Evolutionary conservation across 352 stramenopile species (phyloP), one percentile per base, ranked within the genome.

Genomic region (Nothophytophthora sp.): DNA sequence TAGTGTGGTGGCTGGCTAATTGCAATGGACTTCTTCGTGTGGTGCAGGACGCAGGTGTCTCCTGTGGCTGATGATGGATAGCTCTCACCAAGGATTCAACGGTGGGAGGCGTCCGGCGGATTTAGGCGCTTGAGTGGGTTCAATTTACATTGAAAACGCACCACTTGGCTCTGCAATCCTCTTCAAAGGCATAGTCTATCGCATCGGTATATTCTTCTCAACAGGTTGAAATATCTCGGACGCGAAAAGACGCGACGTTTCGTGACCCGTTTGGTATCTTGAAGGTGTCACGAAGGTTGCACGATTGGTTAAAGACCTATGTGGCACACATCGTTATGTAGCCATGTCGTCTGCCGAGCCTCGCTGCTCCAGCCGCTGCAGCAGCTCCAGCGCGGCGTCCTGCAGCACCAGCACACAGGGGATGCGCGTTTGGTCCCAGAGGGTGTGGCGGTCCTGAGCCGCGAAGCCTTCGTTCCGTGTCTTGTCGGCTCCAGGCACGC

Each of bases 381-480:
- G 56, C 38, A 90, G 50, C 20, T 48, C 48, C 18, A 63, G 51
- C 18, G 71, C 68, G 3, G 48, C 46, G 16, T 74, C 72, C 30
- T 67, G 51, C 16, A 73, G 50, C 28, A 68, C 61, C 13, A 93
- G 42, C 13, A 88, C 76, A 19, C 72, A 80, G 11, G 83, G 83
- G 34, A 94, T 92, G 24, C 67, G 67, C n/a, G 79, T 66, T 15
- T 60, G 36, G 18, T 40, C 20, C 83, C 81, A 92, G 1, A 87
- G 44, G n/a, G 42, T 29, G 36, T 88, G 79, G 11, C 55, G 62
- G 13, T 92, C 83, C 24, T 60, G 59, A 7, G 56, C 55, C 2
- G 70, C 79, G 44, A 94, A 90, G 18, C 83, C 83, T 46, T 90
- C 71, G 35, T 71, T 65, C 6, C 66, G 50, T 13, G 24, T 50